Percentiles rank a stretch among this genome's conserved stretches.
Conservation (phyloP, 805 yeast species). For the Kodamaea laetipori region DNA sequence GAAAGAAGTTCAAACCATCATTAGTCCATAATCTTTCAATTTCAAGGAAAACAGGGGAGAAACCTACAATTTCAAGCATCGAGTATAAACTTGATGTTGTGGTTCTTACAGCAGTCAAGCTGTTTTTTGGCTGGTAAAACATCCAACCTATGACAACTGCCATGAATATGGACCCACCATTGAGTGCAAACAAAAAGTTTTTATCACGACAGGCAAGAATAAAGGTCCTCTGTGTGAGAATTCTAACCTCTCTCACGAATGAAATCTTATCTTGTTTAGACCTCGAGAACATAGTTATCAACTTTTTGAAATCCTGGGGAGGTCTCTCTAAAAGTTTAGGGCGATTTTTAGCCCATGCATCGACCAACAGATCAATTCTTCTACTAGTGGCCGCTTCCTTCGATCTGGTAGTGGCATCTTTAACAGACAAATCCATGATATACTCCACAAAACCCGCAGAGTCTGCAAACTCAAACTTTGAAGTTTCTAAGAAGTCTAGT, state of each 20-base stretch:
- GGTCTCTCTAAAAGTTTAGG: neutral
- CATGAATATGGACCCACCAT: conserved; percentile 24
- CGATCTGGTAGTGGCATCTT: conserved; percentile 31
- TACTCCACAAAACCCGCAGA: conserved; percentile 29
- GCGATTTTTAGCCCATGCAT: conserved; percentile 22
- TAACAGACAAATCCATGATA: conserved; percentile 40
- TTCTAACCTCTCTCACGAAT: conserved; percentile 20
- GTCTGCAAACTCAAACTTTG: neutral
- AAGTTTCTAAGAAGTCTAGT: conserved; percentile 17
- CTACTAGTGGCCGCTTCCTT: conserved; percentile 25
- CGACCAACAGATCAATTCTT: conserved; percentile 30
- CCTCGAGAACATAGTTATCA: conserved; percentile 17
- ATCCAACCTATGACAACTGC: conserved; percentile 27
- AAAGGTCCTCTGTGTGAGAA: conserved; percentile 24
- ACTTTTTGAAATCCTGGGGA: neutral
- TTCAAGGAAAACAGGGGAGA: conserved; percentile 28
- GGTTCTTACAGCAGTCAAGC: conserved; percentile 27
- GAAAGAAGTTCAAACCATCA: conserved; percentile 26
- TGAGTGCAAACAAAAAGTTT: conserved; percentile 23
- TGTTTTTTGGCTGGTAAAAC: conserved; percentile 23
- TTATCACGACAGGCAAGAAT: conserved; percentile 23
- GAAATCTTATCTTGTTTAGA: conserved; percentile 20
- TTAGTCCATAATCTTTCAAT: conserved; percentile 25
- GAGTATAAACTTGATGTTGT: conserved; percentile 24
- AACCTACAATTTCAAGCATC: conserved; percentile 27